A percentile compares a stretch with the other conserved stretches of the same genome.
phyloP scores from a whole-genome alignment of 345 rosid species.

The Conringia planisiliqua region DNA sequence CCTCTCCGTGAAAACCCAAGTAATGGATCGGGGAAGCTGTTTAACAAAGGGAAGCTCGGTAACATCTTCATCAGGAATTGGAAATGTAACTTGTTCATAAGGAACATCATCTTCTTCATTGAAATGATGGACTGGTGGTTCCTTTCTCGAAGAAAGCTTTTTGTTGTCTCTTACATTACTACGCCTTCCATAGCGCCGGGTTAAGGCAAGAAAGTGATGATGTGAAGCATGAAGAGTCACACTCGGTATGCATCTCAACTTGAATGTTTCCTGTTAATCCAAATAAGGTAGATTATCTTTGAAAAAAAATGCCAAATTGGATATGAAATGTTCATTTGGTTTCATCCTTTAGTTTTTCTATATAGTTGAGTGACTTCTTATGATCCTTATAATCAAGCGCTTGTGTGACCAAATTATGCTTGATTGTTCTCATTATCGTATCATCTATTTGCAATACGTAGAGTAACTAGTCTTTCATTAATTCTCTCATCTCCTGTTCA shows the following conservation, averaged over 20 bases:
- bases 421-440: too few relatives aligned
- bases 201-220: neutral
- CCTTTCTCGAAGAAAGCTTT: neutral
- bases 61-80: neutral
- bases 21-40: neutral
- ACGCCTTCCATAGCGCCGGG: neutral
- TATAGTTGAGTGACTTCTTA: neutral
- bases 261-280: slow-evolving; percentile 1
- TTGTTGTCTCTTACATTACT: neutral
- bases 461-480: neutral
- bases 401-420: neutral
- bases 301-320: neutral
- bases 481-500: neutral
- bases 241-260: neutral
- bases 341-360: neutral
- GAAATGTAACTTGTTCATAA: neutral
- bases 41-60: slow-evolving; percentile 10
- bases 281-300: neutral
- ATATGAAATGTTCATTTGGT: neutral
- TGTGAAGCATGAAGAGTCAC: neutral
- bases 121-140: neutral
- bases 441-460: too few relatives aligned
- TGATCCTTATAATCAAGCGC: neutral
- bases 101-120: neutral
- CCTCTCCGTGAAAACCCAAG: slow-evolving; percentile 12